These are phyloP conservation scores for Clarkia xantiana DNA, from an alignment of 345 rosid species.

Conservation along the genomic window DNA sequence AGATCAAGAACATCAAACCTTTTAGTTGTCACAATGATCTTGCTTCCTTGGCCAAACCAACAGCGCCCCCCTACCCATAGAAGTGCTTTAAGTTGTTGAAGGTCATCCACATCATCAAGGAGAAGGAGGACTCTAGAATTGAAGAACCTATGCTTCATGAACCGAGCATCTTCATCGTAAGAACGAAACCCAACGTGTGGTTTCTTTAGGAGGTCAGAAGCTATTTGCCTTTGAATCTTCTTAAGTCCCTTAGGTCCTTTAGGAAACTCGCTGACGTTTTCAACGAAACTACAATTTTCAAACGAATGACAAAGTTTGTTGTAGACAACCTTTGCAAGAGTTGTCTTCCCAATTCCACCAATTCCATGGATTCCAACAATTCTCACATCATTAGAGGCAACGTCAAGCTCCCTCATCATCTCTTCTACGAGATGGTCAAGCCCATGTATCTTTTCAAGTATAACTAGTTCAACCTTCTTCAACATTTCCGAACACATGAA, in stretches of 20 bases:
- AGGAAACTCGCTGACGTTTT: neutral
- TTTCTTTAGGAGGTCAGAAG: neutral
- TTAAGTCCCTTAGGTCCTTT: neutral
- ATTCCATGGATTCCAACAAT: neutral
- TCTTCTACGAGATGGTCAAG: neutral
- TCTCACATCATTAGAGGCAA: neutral
- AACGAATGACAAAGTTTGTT: neutral
- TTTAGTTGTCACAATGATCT: neutral
- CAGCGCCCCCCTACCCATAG: neutral
- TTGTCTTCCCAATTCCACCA: constrained; percentile 7
- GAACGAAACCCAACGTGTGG: neutral
- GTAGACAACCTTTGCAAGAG: constrained; percentile 6
- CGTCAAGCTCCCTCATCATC: neutral
- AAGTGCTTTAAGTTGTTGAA: neutral
- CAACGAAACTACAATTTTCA: neutral
- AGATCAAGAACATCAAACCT: neutral
- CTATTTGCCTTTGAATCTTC: neutral
- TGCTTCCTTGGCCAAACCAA: neutral
- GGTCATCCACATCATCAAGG: neutral
- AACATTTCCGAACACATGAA: neutral
- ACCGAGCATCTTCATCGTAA: neutral
- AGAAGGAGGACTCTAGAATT: constrained; percentile 3
- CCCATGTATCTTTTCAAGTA: neutral
- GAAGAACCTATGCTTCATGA: neutral
- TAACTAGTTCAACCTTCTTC: neutral